Conservation (phyloP, 768 basidiomycete species). For the Collybia sordida region DNA sequence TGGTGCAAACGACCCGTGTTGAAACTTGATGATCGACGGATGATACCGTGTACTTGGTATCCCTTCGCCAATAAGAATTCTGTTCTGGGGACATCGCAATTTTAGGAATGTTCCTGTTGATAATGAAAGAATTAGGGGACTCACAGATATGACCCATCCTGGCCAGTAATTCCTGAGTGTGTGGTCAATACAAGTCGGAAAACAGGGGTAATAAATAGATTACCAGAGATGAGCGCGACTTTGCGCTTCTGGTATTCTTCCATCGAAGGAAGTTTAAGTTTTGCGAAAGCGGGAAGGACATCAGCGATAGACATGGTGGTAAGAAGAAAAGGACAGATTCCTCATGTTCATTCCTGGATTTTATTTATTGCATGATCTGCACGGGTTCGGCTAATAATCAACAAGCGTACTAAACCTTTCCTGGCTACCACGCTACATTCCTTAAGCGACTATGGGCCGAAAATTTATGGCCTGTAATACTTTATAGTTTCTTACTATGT, state of each 20-base stretch:
- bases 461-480: too few relatives aligned
- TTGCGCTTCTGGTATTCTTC: slow-evolving; percentile 89
- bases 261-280: slow-evolving; percentile 61
- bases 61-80: slow-evolving; percentile 85
- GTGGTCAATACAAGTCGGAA: slow-evolving; percentile 6
- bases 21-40: slow-evolving; percentile 96
- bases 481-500: too few relatives aligned
- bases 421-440: too few relatives aligned
- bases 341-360: neutral
- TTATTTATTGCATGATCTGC: neutral
- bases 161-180: slow-evolving; percentile 83
- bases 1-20: slow-evolving; percentile 95
- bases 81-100: slow-evolving; percentile 47
- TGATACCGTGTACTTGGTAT: slow-evolving; percentile 93
- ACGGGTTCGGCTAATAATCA: neutral
- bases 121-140: slow-evolving; percentile 23
- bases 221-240: slow-evolving; percentile 91
- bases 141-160: slow-evolving; percentile 94
- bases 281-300: slow-evolving; percentile 43
- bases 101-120: neutral
- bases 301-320: slow-evolving; percentile 44
- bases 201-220: slow-evolving; percentile 14
- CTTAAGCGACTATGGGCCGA: too few relatives aligned
- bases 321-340: slow-evolving; percentile 5
- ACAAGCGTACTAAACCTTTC: neutral